These are phyloP conservation scores for Phoma sp. DNA, from an alignment of 2,329 filamentous ascomycete genomes.

Conservation along the genomic window DNA sequence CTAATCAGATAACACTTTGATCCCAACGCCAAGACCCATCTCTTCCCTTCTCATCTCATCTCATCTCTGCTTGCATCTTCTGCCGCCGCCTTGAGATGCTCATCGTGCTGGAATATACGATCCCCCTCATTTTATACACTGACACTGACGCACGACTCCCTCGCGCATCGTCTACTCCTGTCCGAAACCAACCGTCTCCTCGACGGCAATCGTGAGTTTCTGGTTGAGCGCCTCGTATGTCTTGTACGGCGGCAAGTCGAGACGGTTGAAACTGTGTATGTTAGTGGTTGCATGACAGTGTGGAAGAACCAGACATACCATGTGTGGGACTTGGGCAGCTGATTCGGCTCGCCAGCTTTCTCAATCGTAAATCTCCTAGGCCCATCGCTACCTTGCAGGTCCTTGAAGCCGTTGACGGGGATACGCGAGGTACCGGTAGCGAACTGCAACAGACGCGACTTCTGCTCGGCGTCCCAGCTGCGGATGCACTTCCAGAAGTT, in stretches of 20 bases:
- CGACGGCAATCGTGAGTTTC: conserved; percentile 95
- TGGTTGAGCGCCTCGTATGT: conserved; percentile 80
- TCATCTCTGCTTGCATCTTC: not conserved
- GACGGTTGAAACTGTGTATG: conserved; percentile 82
- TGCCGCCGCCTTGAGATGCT: not conserved
- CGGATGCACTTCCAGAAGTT: conserved; percentile 99
- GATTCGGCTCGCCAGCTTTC: conserved; percentile 89
- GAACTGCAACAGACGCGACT: conserved; percentile 93
- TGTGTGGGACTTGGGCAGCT: conserved; percentile 95
- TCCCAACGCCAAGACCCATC: not conserved
- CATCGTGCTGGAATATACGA: not conserved
- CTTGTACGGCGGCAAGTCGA: conserved; percentile 95
- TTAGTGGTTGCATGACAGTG: not conserved
- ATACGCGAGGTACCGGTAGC: conserved; percentile 97
- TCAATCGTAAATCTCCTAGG: conserved; percentile 97
- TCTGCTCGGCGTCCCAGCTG: conserved; percentile 97
- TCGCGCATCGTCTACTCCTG: conserved; percentile 70
- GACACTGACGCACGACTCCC: not conserved
- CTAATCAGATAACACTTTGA: not conserved
- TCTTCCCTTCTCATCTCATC: not conserved
- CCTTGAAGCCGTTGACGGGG: conserved; percentile 99
- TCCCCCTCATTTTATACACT: conserved; percentile 9
- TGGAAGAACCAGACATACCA: conserved; percentile 69
- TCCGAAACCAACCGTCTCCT: conserved; percentile 98
- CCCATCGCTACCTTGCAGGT: conserved; percentile 95